These are phyloP conservation scores for Parathielavia hyrcaniae DNA, from an alignment of 495 filamentous ascomycete species.

Conservation along the genomic window DNA sequence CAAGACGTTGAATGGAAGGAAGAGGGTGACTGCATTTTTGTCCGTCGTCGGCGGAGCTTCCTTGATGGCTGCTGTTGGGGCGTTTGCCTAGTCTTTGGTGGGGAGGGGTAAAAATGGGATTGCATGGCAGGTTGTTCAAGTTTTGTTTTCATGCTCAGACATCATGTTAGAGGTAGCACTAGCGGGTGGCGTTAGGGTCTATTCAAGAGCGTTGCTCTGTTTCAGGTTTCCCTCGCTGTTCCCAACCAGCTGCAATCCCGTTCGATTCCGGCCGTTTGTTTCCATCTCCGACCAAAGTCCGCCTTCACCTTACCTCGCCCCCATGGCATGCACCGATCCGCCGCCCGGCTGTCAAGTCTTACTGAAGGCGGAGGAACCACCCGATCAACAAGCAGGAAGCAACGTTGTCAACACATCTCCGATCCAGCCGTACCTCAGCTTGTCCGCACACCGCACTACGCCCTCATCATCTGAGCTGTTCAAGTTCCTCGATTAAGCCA, in stretches of 20 bases:
- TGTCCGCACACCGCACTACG: too few relatives aligned
- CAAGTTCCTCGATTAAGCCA: background rate
- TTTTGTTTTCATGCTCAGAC: background rate
- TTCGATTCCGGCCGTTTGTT: too few relatives aligned
- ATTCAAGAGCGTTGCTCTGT: background rate
- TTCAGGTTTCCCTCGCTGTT: background rate
- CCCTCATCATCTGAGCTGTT: too few relatives aligned
- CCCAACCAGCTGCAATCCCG: too few relatives aligned
- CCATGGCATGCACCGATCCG: background rate
- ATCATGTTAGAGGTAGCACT: background rate
- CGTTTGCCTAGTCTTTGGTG: conserved; percentile 58
- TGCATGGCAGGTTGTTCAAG: background rate
- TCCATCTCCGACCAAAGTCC: too few relatives aligned
- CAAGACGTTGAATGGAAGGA: conserved; percentile 59
- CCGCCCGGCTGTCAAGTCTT: too few relatives aligned
- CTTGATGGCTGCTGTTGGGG: conserved; percentile 84
- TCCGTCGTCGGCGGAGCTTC: conserved; percentile 70
- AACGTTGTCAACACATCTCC: too few relatives aligned
- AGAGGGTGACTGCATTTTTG: conserved; percentile 65
- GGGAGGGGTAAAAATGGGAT: too few relatives aligned
- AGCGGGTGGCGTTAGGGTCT: background rate
- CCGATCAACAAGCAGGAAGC: too few relatives aligned
- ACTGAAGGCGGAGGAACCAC: too few relatives aligned
- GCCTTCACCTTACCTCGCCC: background rate
- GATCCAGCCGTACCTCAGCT: too few relatives aligned